Base-by-base conservation (phyloP, 2,329 filamentous ascomycete genomes). In the Aspergillus fischeri region DNA sequence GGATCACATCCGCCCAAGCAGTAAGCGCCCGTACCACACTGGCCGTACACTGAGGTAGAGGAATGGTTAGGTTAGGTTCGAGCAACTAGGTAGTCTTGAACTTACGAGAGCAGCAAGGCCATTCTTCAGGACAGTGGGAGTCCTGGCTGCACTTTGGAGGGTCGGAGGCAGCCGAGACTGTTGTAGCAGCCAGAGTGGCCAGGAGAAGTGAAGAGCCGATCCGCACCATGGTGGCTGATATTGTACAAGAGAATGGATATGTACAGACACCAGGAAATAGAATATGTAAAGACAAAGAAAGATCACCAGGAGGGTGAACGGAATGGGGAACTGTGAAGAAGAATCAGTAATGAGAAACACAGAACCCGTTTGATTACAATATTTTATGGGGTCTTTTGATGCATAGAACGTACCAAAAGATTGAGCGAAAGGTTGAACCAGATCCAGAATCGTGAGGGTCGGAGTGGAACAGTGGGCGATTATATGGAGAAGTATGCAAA, bases 1-100 rank as follows among this genome's bases (percentile, higher is more conserved):
- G 92, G 90, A 72, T 97, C 93, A 79, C 94, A 99, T 62, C 94
- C 94, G 67, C 94, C 94, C 21, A 99, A 85, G 71, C 94, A 99
- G 83, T 90, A 97, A 55, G 92, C 94, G 68, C 94, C 94, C 55
- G 92, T 86, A 78, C 93, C 94, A 70, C 94, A 97, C 75, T 93
- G 82, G 67, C 91, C 91, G 76, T 97, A 97, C 76, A 94, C 91
- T 96, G 69, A 52, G 65, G 45, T 55, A 53, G 49, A 49, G 25
- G 57, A 41, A 21, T 20, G 9, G 35, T 51, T 27, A 51, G 35
- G 28, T 28, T 28, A 51, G 24, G 8, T 52, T n/a, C 9, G 29
- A 45, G 20, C 21, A 47, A 24, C 21, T 14, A 21, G 8, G 45
- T 20, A 49, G 45, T n/a, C 25, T 25, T 10, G 29, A 85, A 85